phyloP scores from a whole-genome alignment of 176 grass and related monocot species.

The Oryza rufipogon region DNA sequence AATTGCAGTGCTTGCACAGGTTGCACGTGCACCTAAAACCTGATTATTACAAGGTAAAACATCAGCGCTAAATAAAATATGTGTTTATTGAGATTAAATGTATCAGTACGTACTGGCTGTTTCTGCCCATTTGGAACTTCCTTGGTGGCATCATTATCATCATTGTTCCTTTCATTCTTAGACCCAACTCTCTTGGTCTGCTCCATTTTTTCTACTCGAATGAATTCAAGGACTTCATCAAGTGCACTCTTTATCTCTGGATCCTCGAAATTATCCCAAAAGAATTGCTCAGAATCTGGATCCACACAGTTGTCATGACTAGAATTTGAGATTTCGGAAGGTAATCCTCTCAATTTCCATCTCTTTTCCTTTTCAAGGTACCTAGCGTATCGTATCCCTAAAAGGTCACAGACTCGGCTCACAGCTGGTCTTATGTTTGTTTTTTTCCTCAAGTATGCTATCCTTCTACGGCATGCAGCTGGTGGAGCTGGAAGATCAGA shows the following conservation, averaged over 20 bases:
- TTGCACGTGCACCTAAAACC: slow-evolving; percentile 39
- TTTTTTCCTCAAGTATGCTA: slow-evolving; percentile 70
- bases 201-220: slow-evolving; percentile 68
- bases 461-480: slow-evolving; percentile 75
- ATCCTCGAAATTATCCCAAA: slow-evolving; percentile 87
- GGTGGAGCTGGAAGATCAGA: slow-evolving; percentile 83
- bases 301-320: slow-evolving; percentile 37
- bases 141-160: slow-evolving; percentile 34
- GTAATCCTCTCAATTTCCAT: slow-evolving; percentile 43
- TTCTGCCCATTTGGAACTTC: slow-evolving; percentile 41
- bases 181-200: slow-evolving; percentile 48
- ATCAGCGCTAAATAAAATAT: not conserved
- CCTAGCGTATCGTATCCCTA: slow-evolving; percentile 61
- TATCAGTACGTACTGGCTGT: slow-evolving; percentile 48
- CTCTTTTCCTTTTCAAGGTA: slow-evolving; percentile 58
- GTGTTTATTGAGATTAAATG: slow-evolving; percentile 9
- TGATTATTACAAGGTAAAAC: slow-evolving; percentile 41
- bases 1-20: slow-evolving; percentile 30
- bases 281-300: slow-evolving; percentile 46
- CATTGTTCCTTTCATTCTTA: slow-evolving; percentile 42
- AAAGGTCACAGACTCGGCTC: slow-evolving; percentile 72
- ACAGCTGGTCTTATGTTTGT: slow-evolving; percentile 68
- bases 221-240: slow-evolving; percentile 83
- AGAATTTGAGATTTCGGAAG: slow-evolving; percentile 45
- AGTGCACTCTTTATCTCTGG: slow-evolving; percentile 79